A percentile compares a stretch with the other conserved stretches of the same genome.
Evolutionary conservation across 2,329 filamentous ascomycete species (phyloP).

Genomic region (Cordyceps pruinosa): DNA sequence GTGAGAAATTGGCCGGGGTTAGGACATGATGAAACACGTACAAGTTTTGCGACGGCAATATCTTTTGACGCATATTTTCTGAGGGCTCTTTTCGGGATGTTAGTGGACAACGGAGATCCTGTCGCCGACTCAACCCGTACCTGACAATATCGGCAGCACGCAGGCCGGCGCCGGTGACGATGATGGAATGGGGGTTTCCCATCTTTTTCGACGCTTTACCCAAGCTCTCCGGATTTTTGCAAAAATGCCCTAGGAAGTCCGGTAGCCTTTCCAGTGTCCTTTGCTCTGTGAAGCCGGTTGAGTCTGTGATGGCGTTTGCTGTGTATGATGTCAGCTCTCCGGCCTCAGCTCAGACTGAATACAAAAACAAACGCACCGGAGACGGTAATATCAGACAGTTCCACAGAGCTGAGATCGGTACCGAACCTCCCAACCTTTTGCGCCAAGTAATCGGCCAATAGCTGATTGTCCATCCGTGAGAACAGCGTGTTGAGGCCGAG

Average conservation of each 20-base stretch:
- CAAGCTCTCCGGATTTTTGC: conserved; percentile 51
- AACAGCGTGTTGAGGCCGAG: conserved; percentile 75
- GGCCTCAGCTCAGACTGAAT: conserved; percentile 15
- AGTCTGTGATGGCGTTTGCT: conserved; percentile 74
- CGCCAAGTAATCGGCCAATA: conserved; percentile 80
- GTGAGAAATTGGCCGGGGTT: not conserved
- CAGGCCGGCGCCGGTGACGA: conserved; percentile 78
- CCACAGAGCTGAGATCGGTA: conserved; percentile 71
- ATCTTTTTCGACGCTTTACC: conserved; percentile 59
- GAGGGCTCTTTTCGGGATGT: conserved; percentile 46
- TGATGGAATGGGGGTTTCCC: conserved; percentile 75
- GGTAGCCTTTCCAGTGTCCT: conserved; percentile 69
- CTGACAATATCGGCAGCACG: conserved; percentile 78
- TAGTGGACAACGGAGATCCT: conserved; percentile 13
- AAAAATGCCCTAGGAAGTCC: conserved; percentile 65
- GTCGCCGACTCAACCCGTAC: conserved; percentile 32
- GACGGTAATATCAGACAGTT: conserved; percentile 75
- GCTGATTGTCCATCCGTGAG: conserved; percentile 70
- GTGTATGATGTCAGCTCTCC: conserved; percentile 10
- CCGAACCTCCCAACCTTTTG: conserved; percentile 74
- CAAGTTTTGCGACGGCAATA: conserved; percentile 73
- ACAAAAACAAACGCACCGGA: conserved; percentile 59
- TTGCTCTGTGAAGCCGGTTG: conserved; percentile 62
- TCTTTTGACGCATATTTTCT: conserved; percentile 75
- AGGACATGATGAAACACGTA: conserved; percentile 23